Base-by-base conservation (phyloP, 176 grass and related monocot genomes). In the Thalia dealbata region DNA sequence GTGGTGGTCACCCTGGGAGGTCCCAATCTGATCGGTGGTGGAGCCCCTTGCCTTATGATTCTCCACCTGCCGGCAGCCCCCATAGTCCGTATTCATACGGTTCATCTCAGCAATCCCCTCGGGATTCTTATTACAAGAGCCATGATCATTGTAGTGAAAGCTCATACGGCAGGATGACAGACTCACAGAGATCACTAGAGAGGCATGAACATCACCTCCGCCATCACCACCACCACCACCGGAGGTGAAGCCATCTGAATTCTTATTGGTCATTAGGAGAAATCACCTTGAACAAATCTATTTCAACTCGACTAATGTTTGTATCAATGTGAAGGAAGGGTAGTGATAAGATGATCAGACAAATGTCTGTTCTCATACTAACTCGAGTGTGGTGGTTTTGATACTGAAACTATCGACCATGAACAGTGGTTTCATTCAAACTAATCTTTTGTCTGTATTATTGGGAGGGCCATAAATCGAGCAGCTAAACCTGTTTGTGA, bases 1-100 rank as follows among this genome's bases (percentile, higher is more conserved):
- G 93, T 70, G 64, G 93, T 70, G 64, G 86, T 30, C 45, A 78
- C 32, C 38, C 82, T 0, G 79, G 77, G 58, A 87, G 89, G 71
- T 86, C 84, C 41, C 61, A 76, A 41, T 85, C 84, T 0, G 92
- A 87, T 25, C 87, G 82, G 30, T 50, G 84, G 76, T 78, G 83
- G 80, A 86, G 83, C 50, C 77, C 89, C 11, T 59, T 73, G 15
- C 61, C 77, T 14, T 81, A 88, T 42, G 92, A 89, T 1, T 86
- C 61, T 46, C 48, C 71, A 1, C 70, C 76, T 25, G 70, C 73
- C 10, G 78, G 87, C 27, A 81, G 80, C 27, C 24, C 79, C 19
- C 81, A 54, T 73, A 79, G 86, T 28, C 84, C 74, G 3, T 73
- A 87, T 19, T 69, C 78, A 0, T 84, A 85, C 58, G 58, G 22